Evolutionary conservation across 495 filamentous ascomycete genomes (phyloP).

Genomic region (Lepidopterella palustris): DNA sequence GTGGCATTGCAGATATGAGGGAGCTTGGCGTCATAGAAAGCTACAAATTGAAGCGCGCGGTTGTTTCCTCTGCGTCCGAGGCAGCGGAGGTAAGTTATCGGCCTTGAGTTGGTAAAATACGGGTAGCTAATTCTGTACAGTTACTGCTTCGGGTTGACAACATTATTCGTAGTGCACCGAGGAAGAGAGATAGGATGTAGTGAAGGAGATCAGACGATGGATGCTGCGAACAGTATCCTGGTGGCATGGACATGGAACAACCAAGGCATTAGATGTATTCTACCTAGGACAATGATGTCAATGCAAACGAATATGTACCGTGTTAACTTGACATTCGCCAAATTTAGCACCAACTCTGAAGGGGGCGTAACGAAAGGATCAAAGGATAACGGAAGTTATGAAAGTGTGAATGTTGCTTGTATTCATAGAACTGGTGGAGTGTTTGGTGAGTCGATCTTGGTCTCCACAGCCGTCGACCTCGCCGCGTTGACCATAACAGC

Average conservation of each 20-base stretch:
- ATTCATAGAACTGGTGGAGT: too few species aligned
- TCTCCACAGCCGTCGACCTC: too few species aligned
- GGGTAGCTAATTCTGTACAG: slow-evolving; percentile 39
- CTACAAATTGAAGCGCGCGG: slow-evolving; percentile 96
- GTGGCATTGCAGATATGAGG: slow-evolving; percentile 93
- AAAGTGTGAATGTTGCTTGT: slow-evolving; percentile 9
- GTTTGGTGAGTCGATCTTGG: too few species aligned
- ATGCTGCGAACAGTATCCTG: not conserved
- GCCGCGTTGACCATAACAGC: slow-evolving; percentile 3
- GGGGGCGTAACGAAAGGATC: not conserved
- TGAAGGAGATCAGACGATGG: not conserved
- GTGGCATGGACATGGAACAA: not conserved
- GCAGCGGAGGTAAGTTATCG: slow-evolving; percentile 74
- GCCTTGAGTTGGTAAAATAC: not conserved
- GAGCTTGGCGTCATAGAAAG: slow-evolving; percentile 96
- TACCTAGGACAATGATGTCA: slow-evolving; percentile 22
- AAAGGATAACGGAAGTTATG: not conserved
- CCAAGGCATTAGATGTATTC: slow-evolving; percentile 14
- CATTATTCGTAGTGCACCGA: slow-evolving; percentile 74
- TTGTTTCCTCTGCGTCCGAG: slow-evolving; percentile 90
- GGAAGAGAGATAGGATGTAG: slow-evolving; percentile 66
- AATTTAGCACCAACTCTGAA: not conserved
- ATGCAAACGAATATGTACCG: slow-evolving; percentile 6
- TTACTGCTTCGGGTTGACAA: slow-evolving; percentile 78
- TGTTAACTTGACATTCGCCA: not conserved